A percentile compares a stretch with the other conserved stretches of the same genome.
phyloP scores from a whole-genome alignment of 2,329 filamentous ascomycete species.

The Cladosporium sp. region DNA sequence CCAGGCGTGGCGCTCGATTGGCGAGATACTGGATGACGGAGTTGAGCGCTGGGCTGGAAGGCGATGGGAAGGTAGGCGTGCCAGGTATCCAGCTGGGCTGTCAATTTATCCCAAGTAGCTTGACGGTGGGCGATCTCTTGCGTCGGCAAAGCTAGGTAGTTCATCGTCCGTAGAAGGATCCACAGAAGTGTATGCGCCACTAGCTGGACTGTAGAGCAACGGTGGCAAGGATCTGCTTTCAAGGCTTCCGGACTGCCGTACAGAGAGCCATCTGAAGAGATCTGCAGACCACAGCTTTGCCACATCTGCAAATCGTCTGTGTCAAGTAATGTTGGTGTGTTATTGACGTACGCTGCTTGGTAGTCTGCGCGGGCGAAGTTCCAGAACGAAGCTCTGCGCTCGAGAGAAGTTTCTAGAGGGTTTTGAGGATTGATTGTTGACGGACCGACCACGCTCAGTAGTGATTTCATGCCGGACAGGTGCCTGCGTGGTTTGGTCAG shows the following conservation, averaged over 20 bases:
- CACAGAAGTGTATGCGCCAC: conserved; percentile 62
- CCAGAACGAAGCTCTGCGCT: conserved; percentile 61
- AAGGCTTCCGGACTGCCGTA: conserved; percentile 45
- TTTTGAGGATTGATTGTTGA: conserved; percentile 31
- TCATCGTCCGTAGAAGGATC: conserved; percentile 62
- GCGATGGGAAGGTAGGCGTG: conserved; percentile 55
- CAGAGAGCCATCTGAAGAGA: conserved; percentile 48
- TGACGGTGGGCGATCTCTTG: conserved; percentile 32
- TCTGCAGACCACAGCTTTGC: conserved; percentile 58
- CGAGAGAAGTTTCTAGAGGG: conserved; percentile 28
- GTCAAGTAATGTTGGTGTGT: conserved; percentile 56
- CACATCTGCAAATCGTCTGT: conserved; percentile 58
- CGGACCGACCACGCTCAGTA: conserved; percentile 45
- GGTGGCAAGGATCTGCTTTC: conserved; percentile 49
- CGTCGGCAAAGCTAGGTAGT: conserved; percentile 55
- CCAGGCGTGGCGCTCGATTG: neutral
- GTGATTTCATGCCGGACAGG: conserved; percentile 59
- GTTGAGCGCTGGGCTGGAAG: conserved; percentile 53
- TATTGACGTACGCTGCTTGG: conserved; percentile 50
- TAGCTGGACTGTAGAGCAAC: conserved; percentile 31
- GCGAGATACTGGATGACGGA: conserved; percentile 18
- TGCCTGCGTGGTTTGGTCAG: conserved; percentile 43
- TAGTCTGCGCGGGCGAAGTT: conserved; percentile 55
- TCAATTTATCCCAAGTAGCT: conserved; percentile 49
- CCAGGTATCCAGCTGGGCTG: conserved; percentile 58